Evolutionary conservation across 257 asterid species (phyloP), one percentile per base, ranked within the genome.

Genomic region (Thymus mandschuricus): DNA sequence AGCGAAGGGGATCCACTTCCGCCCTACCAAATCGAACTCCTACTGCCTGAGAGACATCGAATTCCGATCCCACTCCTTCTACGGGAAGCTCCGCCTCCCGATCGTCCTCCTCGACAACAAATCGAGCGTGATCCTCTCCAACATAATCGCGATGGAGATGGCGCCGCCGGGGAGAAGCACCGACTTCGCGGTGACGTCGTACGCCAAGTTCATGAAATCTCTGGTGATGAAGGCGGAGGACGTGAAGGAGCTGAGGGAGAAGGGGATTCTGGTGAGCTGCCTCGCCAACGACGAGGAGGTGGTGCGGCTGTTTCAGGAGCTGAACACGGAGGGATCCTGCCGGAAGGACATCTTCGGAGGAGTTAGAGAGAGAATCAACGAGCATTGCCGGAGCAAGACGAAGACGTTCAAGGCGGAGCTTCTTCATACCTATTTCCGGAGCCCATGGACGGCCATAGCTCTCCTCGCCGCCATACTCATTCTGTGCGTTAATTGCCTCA

Each of bases 61-160:
- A 0, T 80, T 75, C 69, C 5, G 12, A 2, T 68, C 81, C 1
- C 35, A 49, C 4, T 31, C 58, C 4, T 72, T 62, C 1, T 48
- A 29, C 35, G 80, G 80, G 8, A 27, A 7, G 52, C 80, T 76
- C 10, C 61, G 41, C 1, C 76, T 80, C 1, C 81, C 76, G 0
- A 46, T 64, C 12, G 1, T 64, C 0, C 1, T 7, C 3, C 10
- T 45, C 38, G 71, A 27, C 29, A 10, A n/a, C 38, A 10, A 38
- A 5, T 27, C 74, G 45, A 60, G 28, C 11, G 51, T 52, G 5
- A 13, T 70, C 34, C 57, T 79, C 62, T 57, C 75, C 27, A 81
- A 81, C 78, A 68, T 79, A 59, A 79, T 84, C 27, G 83, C 84
- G 2, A 73, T 73, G 5, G 88, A 84, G 33, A 58, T 77, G 68